Base-by-base conservation (phyloP, 768 basidiomycete species). In the Leucocoprinus birnbaumii region DNA sequence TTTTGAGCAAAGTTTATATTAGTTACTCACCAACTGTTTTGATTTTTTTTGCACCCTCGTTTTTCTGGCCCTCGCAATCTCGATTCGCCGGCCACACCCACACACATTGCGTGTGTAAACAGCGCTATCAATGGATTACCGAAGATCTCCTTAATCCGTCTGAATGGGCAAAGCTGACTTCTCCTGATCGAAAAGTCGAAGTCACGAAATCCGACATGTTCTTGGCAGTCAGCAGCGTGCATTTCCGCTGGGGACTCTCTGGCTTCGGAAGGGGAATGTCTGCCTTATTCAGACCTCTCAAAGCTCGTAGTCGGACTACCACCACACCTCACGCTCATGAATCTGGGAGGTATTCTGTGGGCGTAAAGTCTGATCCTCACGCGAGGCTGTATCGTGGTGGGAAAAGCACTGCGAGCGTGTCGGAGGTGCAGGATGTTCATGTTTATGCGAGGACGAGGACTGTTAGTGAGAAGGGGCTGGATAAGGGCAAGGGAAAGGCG, bases 121-220 rank as follows among this genome's bases (percentile, higher is more conserved):
- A 87, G 87, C 71, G 68, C 34, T 76, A 82, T 63, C 69, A 74
- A 9, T 93, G 89, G 89, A 79, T 92, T 58, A 68, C 84, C 24
- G 74, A 72, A 26, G 93, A 89, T 65, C 74, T 95, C 13, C 67
- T 76, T 4, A 78, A 89, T 53, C 82, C 85, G 0, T 70, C 80
- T 0, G 71, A 77, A 25, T 97, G 95, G 95, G 78, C 94, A 5
- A 52, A 65, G 7, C 65, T 71, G 41, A 77, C 75, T 1, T 70
- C 70, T 11, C 72, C 74, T 27, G 48, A 43, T 13, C 42, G 52
- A 25, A 69, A 67, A 55, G 77, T 80, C 55, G 59, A 69, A 42
- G 85, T 96, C 21, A 86, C 90, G 0, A 79, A 82, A n/a, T 80
- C 81, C 43, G 95, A 97, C 59, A 84, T 91, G 2, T 78, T 80